Base-by-base conservation (phyloP, 768 basidiomycete species). In the Dacryopinax spathularia region DNA sequence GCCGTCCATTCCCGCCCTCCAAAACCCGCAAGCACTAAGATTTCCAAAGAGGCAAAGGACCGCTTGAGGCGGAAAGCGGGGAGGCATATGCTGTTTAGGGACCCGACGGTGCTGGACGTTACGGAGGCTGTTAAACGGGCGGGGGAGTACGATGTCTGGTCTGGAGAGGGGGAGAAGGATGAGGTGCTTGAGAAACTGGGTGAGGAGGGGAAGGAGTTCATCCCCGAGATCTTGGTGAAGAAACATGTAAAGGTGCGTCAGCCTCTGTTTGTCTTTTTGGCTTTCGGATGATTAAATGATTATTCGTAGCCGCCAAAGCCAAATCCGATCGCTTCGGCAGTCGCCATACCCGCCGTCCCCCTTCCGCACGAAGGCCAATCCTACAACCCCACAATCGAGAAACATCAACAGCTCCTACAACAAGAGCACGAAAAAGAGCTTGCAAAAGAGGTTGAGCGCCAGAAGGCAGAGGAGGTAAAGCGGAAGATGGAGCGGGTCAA, bases 351-450 rank as follows among this genome's bases (percentile, higher is more conserved):
- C 0, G 86, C 89, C 0, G 81, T 91, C 0, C 68, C 76, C 1
- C 75, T 84, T 2, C 93, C 93, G 0, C 89, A 89, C 67, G 83
- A 83, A 33, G 93, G 93, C 20, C 81, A 86, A 2, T 93, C 91
- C 18, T 97, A 97, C 72, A 96, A 96, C 71, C 93, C 93, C 0
- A 83, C 84, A 0, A 82, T 81, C 0, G 78, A 81, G 2, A 83
- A 86, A 0, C 89, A 95, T 68, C 80, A 82, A 60, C 82, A 83
- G 60, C 81, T 95, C 3, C 71, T 97, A 22, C 75, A 80, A 13
- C 74, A 81, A 60, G 93, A 91, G 0, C 80, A 84, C 61, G 80
- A 83, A 65, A 72, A 79, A 15, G 93, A 93, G 73, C 80, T 80
- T 68, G 79, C 78, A 56, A 79, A 80, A 41, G 70, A 84, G 37